These are phyloP conservation scores for Ophiognomonia clavigignenti-juglandacearum DNA, from an alignment of 2,329 filamentous ascomycete genomes.

Conservation along the genomic window DNA sequence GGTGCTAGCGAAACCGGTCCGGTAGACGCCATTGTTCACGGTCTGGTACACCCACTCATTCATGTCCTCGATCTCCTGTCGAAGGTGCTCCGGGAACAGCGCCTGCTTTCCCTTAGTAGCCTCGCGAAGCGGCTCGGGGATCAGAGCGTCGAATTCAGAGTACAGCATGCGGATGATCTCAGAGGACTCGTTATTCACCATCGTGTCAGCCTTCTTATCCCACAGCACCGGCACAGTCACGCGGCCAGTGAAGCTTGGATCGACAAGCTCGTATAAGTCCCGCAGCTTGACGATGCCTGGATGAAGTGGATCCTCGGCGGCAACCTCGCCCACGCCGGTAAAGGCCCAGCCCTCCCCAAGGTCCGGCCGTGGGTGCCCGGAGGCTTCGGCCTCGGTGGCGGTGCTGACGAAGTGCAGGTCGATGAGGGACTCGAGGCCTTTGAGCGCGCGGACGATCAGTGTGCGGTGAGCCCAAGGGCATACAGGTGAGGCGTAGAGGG, in stretches of 20 bases:
- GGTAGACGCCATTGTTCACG: conserved; percentile 47
- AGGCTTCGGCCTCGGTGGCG: conserved; percentile 55
- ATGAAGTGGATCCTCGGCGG: conserved; percentile 57
- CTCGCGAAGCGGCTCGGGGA: conserved; percentile 50
- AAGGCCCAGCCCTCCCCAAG: conserved; percentile 42
- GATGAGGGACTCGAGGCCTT: conserved; percentile 67
- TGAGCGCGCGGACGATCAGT: conserved; percentile 66
- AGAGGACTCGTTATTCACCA: conserved; percentile 78
- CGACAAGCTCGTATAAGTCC: conserved; percentile 65
- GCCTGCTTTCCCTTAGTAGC: conserved; percentile 33
- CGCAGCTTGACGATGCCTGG: conserved; percentile 58
- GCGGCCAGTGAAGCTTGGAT: conserved; percentile 62
- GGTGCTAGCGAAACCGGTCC: conserved; percentile 59
- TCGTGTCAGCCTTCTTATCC: conserved; percentile 62
- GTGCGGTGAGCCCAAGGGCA: conserved; percentile 71
- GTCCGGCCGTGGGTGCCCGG: conserved; percentile 5
- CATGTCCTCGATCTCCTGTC: conserved; percentile 54
- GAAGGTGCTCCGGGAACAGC: conserved; percentile 51
- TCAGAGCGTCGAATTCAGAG: conserved; percentile 61
- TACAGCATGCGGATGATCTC: conserved; percentile 86
- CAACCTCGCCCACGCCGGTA: conserved; percentile 37
- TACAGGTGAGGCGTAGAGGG: conserved; percentile 53
- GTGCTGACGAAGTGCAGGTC: conserved; percentile 64
- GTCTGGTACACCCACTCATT: conserved; percentile 63
- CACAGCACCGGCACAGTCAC: conserved; percentile 72